Evolutionary conservation across 305 asterid species (phyloP).

Genomic region (Coffea humblotiana): DNA sequence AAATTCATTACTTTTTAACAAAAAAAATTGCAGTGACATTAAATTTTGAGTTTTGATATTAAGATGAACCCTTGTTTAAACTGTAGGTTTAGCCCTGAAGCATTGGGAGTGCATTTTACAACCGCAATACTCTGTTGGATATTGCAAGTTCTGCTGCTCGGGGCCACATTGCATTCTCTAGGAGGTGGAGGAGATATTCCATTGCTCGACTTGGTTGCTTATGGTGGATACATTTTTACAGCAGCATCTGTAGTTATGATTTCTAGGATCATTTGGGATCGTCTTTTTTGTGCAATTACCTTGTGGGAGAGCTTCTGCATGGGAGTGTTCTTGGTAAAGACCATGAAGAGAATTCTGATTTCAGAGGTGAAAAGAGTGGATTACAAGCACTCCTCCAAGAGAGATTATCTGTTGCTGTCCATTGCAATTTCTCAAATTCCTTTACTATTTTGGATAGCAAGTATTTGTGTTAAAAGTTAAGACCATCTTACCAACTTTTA

Average conservation of each 20-base stretch:
- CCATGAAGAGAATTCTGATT: constrained; percentile 50
- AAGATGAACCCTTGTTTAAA: no score
- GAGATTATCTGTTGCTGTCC: constrained; percentile 48
- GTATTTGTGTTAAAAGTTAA: constrained; percentile 26
- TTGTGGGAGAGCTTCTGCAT: constrained; percentile 50
- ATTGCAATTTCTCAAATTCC: constrained; percentile 53
- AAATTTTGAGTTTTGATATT: no score
- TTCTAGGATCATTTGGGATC: constrained; percentile 34
- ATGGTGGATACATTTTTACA: constrained; percentile 51
- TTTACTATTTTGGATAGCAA: constrained; percentile 50
- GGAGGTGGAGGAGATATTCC: constrained; percentile 54
- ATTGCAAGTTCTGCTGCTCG: constrained; percentile 44
- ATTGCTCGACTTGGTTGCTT: constrained; percentile 51
- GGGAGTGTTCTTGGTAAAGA: constrained; percentile 61
- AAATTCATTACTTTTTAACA: no score
- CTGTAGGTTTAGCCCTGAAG: constrained; percentile 57
- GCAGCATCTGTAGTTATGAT: constrained; percentile 37
- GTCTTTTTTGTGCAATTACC: constrained; percentile 24
- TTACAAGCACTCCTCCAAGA: constrained; percentile 32
- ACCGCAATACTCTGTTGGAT: constrained; percentile 54
- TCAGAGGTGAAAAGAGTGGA: constrained; percentile 46
- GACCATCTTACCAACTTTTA: no score
- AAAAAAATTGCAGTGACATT: no score
- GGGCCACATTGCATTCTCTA: constrained; percentile 41
- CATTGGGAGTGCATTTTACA: constrained; percentile 41